These are phyloP conservation scores for Coemansia sp. DNA, from an alignment of 192 early-diverging fungal species.

Conservation along the genomic window DNA sequence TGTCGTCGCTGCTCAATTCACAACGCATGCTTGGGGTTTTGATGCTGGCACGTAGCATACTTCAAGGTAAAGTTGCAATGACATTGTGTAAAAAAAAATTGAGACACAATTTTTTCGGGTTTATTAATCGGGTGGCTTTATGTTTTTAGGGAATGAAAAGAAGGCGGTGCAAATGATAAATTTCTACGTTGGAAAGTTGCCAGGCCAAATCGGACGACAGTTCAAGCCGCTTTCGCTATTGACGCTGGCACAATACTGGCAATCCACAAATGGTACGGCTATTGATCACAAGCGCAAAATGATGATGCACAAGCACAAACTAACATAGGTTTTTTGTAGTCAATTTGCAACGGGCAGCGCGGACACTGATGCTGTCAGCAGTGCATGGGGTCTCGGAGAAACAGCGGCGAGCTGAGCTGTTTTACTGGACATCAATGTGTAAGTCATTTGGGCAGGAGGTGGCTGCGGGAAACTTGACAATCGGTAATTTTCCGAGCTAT, in stretches of 20 bases:
- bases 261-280: constrained; percentile 37
- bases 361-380: constrained; percentile 46
- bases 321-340: constrained; percentile 19
- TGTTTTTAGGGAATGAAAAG: constrained; percentile 40
- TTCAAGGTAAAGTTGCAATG: constrained; percentile 31
- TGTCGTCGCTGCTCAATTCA: constrained; percentile 48
- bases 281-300: neutral
- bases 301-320: neutral
- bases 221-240: constrained; percentile 44
- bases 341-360: constrained; percentile 47
- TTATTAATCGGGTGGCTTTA: neutral
- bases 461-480: constrained; percentile 1
- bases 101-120: neutral
- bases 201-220: constrained; percentile 21
- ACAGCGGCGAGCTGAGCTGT: constrained; percentile 39
- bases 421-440: constrained; percentile 50
- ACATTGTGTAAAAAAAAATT: neutral
- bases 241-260: constrained; percentile 46
- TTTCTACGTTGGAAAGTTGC: constrained; percentile 48
- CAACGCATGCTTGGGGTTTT: constrained; percentile 52
- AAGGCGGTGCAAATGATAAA: constrained; percentile 52
- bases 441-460: constrained; percentile 20
- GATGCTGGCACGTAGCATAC: constrained; percentile 27
- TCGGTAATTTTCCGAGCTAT: neutral
- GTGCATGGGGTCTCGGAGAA: constrained; percentile 44